Percentiles rank a stretch among this genome's conserved stretches.
These are phyloP conservation scores for Sphaceloma murrayae DNA, from an alignment of 2,329 filamentous ascomycete genomes.

Conservation along the genomic window DNA sequence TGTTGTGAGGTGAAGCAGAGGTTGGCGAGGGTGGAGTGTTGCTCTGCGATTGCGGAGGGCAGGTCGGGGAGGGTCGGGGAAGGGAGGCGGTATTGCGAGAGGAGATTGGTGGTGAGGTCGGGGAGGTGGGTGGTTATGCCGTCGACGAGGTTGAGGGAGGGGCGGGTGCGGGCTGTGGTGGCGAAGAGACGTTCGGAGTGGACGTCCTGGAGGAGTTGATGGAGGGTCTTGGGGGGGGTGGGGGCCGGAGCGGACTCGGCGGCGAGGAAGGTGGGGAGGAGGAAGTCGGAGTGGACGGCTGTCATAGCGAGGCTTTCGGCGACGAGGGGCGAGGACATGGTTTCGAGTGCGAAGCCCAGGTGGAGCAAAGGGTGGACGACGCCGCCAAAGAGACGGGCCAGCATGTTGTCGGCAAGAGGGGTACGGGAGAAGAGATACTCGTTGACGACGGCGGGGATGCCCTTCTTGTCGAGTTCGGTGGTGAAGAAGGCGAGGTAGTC, in stretches of 20 bases:
- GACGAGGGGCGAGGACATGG: constrained; percentile 68
- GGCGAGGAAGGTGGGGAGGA: constrained; percentile 45
- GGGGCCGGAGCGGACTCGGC: constrained; percentile 40
- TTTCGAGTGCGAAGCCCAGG: constrained; percentile 76
- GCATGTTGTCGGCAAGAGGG: constrained; percentile 56
- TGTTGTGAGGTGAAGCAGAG: constrained; percentile 54
- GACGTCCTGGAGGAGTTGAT: constrained; percentile 54
- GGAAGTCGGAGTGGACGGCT: constrained; percentile 54
- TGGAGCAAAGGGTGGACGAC: constrained; percentile 76
- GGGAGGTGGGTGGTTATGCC: constrained; percentile 51
- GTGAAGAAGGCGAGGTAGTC: constrained; percentile 73
- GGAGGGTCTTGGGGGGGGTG: constrained; percentile 34
- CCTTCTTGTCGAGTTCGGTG: constrained; percentile 54
- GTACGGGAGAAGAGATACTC: constrained; percentile 61
- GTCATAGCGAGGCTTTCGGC: constrained; percentile 71
- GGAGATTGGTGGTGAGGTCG: constrained; percentile 53
- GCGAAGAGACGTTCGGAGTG: constrained; percentile 48
- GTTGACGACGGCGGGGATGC: constrained; percentile 52
- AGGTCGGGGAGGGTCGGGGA: constrained; percentile 20
- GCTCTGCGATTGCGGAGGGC: constrained; percentile 23
- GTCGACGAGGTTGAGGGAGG: constrained; percentile 59
- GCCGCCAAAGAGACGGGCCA: constrained; percentile 58
- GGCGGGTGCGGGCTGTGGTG: constrained; percentile 43
- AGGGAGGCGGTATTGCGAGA: constrained; percentile 45
- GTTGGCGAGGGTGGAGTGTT: constrained; percentile 39